Evolutionary conservation across 192 early-diverging fungal species (phyloP).

Genomic region (Podila horticola): DNA sequence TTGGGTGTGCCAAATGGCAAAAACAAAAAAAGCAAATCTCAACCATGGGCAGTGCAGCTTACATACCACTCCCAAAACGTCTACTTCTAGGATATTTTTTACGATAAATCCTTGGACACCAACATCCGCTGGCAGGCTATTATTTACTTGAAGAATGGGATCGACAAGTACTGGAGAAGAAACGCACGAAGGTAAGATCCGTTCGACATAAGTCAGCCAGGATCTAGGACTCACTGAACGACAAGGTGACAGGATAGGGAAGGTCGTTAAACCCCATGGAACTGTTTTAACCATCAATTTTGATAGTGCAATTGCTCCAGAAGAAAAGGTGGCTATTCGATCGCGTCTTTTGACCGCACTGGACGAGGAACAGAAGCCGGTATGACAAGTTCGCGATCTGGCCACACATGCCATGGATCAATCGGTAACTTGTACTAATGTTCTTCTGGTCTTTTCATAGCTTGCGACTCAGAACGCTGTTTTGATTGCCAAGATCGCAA

Average conservation of each 20-base stretch:
- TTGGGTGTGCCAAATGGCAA: background rate
- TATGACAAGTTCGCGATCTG: slow-evolving; percentile 14
- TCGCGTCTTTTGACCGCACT: slow-evolving; percentile 69
- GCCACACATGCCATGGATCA: too few species aligned
- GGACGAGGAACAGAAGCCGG: slow-evolving; percentile 75
- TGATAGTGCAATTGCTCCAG: slow-evolving; percentile 67
- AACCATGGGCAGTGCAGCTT: too few species aligned
- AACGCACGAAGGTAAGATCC: slow-evolving; percentile 68
- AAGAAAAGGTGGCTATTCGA: slow-evolving; percentile 81
- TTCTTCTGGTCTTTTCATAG: slow-evolving; percentile 35
- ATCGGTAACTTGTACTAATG: background rate
- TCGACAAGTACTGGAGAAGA: slow-evolving; percentile 91
- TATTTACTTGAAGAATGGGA: slow-evolving; percentile 90
- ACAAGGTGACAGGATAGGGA: slow-evolving; percentile 4
- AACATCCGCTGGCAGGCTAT: slow-evolving; percentile 79
- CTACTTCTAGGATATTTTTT: slow-evolving; percentile 74
- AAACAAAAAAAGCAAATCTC: background rate
- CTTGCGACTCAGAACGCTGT: slow-evolving; percentile 82
- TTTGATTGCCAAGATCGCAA: slow-evolving; percentile 81
- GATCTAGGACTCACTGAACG: background rate
- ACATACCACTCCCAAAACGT: background rate
- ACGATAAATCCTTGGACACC: slow-evolving; percentile 69
- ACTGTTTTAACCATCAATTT: background rate
- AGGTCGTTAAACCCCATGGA: background rate
- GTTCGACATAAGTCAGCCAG: background rate